These are phyloP conservation scores for Naematelia encephala DNA, from an alignment of 768 basidiomycete species.

Conservation along the genomic window DNA sequence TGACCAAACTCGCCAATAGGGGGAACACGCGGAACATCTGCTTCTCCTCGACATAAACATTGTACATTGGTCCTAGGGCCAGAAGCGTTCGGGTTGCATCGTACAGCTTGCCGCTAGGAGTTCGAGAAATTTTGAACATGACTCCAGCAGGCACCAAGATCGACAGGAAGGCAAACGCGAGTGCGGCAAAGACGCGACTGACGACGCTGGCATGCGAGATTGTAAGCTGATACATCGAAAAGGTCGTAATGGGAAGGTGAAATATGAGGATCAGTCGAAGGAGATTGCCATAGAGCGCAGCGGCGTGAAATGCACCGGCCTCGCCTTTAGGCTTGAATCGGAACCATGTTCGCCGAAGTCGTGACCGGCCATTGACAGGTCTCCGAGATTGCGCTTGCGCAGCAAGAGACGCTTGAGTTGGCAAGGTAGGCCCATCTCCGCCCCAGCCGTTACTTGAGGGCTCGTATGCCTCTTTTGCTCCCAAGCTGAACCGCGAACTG, in stretches of 20 bases:
- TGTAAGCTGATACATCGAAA: slow-evolving; percentile 82
- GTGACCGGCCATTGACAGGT: slow-evolving; percentile 4
- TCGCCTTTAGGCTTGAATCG: slow-evolving; percentile 49
- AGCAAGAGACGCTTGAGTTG: slow-evolving; percentile 17
- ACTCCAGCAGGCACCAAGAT: slow-evolving; percentile 71
- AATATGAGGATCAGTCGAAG: slow-evolving; percentile 86
- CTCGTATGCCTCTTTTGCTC: slow-evolving; percentile 22
- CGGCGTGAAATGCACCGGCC: slow-evolving; percentile 50
- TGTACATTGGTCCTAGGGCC: slow-evolving; percentile 86
- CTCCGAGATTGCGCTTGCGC: background rate
- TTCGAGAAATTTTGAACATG: slow-evolving; percentile 71
- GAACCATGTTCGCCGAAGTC: slow-evolving; percentile 42
- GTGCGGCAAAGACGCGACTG: slow-evolving; percentile 71
- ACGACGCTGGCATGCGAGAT: slow-evolving; percentile 58
- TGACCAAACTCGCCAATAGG: slow-evolving; percentile 74
- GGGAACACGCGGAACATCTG: slow-evolving; percentile 81
- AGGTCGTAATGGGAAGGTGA: slow-evolving; percentile 89
- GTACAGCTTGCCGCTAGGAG: slow-evolving; percentile 84
- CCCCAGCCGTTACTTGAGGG: slow-evolving; percentile 1
- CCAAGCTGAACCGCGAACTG: slow-evolving; percentile 17
- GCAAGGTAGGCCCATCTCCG: slow-evolving; percentile 8
- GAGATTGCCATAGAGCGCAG: slow-evolving; percentile 66
- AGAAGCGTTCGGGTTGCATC: slow-evolving; percentile 91
- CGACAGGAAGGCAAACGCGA: slow-evolving; percentile 77
- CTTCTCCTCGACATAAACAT: slow-evolving; percentile 85